Conservation (phyloP, 805 yeast genomes). For the Candida sakaeoensis region DNA sequence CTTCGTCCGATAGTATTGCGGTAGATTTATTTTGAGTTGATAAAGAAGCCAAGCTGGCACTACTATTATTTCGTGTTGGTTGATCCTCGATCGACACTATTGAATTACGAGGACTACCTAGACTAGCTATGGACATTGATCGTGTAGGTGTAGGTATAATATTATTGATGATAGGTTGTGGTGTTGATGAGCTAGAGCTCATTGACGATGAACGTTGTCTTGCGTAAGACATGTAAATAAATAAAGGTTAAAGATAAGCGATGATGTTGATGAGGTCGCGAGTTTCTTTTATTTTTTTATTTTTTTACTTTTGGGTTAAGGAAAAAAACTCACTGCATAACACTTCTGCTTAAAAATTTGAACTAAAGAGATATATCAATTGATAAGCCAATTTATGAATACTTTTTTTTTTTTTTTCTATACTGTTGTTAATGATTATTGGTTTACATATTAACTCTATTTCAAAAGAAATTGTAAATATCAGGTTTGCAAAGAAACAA, state of each 20-base stretch:
- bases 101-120: conserved; percentile 38
- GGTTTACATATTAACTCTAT: too few species aligned
- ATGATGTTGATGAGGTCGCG: not conserved
- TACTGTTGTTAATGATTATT: too few species aligned
- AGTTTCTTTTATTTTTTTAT: not conserved
- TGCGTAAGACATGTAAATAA: conserved; percentile 5
- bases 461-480: too few species aligned
- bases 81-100: conserved; percentile 38
- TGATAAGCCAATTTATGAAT: too few species aligned
- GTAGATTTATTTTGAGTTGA: conserved; percentile 7
- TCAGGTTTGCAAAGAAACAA: too few species aligned
- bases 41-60: conserved; percentile 18
- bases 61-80: conserved; percentile 32
- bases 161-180: not conserved
- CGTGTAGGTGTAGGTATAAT: conserved; percentile 18
- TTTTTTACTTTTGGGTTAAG: too few species aligned
- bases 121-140: conserved; percentile 34
- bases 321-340: too few species aligned
- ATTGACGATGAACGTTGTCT: conserved; percentile 32
- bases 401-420: too few species aligned
- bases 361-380: too few species aligned
- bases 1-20: conserved; percentile 34
- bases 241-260: not conserved
- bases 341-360: too few species aligned
- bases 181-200: conserved; percentile 13